Base-by-base conservation (phyloP, 768 basidiomycete species). In the Cystobasidium tubakii region DNA sequence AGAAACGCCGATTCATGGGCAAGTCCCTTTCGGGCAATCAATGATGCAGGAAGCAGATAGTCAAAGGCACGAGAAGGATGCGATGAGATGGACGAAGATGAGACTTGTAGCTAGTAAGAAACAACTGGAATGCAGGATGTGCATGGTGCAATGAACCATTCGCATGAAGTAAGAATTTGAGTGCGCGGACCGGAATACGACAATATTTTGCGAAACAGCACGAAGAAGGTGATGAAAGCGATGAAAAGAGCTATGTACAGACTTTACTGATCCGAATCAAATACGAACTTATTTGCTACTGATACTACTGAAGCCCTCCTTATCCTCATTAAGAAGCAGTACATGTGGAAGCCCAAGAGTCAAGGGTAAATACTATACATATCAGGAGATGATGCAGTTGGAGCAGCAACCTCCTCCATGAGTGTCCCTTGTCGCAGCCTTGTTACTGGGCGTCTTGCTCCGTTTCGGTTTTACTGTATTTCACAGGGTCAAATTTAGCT, bases 1-100 rank as follows among this genome's bases (percentile, higher is more conserved):
- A 78, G 78, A 76, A 74, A 53, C 75, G 79, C 23, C 71, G 66
- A 42, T 79, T 79, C 75, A 79, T 79, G 79, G 75, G 75, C 75
- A 79, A 79, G 70, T 42, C 50, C 19, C 73, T 78, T 29, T 64
- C 72, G 4, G 64, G 70, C 12, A 50, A 50, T 19, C 46, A 9
- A 50, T 50, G 21, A 50, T 50, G 12, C 46, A 15, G 21, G 4
- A 4, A 3, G n/a, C n/a, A 50, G 21, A 19, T 17, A 12, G 12
- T 42, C 9, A 17, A 42, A 17, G 42, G n/a, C n/a, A n/a, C 17
- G 42, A 42, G 9, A 7, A 42, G 17, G 42, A 42, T 7, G 42
- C 42, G 42, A 50, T 21, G 21, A 15, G 46, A 50, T 39, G 39
- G 39, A 50, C 21, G 46, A 50, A 12, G 46, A 50, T 6, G 21